Base-by-base conservation (phyloP, 306 rosid species). In the Prinsepia uniflora region DNA sequence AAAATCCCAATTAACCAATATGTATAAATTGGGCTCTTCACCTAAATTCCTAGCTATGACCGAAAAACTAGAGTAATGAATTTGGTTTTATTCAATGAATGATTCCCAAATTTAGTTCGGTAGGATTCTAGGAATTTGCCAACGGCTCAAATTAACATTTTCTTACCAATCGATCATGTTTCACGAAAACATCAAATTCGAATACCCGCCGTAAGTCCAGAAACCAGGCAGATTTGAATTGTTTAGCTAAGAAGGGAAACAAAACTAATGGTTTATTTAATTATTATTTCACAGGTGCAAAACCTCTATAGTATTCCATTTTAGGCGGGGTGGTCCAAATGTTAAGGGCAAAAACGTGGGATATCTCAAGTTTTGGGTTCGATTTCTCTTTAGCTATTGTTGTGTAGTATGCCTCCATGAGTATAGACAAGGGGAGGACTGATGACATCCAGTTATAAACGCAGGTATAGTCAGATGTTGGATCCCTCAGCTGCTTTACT, bases 181-280 rank as follows among this genome's bases (percentile, higher is more conserved):
- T 65, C 78, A 55, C 72, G 24, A 48, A 75, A 13, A 17, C n/a
- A 24, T 19, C 45, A 15, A 30, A 30, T 30, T 30, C 2, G 36
- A 30, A 30, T 30, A 66, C 55, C 77, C 78, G 74, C 72, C 78
- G 80, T 75, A 78, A 80, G 75, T 65, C 79, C 34, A 76, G 67
- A 78, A 39, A n/a, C 36, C 0, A 39, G 54, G 15, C 34, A 50
- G 52, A 36, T 42, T 20, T 61, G 17, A 46, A 20, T 45, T 61
- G 71, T 53, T 69, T 67, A 66, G 78, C 78, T 68, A 55, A 68
- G 77, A 78, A 67, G 60, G 78, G 77, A 57, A 72, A 65, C 22
- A 7, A 42, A 63, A 41, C 30, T 24, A 24, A 13, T 66, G 17
- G 42, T 68, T 59, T 47, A 63, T 36, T 75, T 68, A 63, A 45